A percentile compares a stretch with the other conserved stretches of the same genome.
These are phyloP conservation scores for Asterionellopsis glacialis DNA, from an alignment of 108 stramenopile species.

Conservation along the genomic window DNA sequence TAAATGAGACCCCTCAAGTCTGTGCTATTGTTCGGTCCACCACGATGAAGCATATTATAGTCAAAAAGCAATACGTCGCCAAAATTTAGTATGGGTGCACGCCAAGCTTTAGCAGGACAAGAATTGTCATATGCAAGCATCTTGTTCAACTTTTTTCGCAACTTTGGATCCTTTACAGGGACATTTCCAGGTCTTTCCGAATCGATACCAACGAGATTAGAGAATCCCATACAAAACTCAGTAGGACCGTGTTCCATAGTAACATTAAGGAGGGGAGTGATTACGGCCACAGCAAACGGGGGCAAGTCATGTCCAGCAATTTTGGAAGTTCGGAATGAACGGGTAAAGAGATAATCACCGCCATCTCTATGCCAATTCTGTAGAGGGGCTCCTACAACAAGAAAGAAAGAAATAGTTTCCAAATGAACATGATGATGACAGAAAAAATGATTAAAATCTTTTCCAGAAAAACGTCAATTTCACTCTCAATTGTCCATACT, in stretches of 20 bases:
- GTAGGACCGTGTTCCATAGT: conserved; percentile 25
- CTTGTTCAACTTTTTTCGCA: not conserved
- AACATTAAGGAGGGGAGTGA: conserved; percentile 18
- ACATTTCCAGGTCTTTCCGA: too few relatives aligned
- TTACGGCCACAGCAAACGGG: conserved; percentile 21
- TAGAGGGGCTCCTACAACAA: not conserved
- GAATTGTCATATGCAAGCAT: not conserved
- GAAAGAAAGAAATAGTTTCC: too few relatives aligned
- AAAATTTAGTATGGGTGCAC: conserved; percentile 10
- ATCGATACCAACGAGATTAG: not conserved
- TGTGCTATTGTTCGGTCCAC: conserved; percentile 10
- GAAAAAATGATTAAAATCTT: too few relatives aligned
- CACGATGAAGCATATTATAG: conserved; percentile 21
- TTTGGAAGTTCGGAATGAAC: not conserved
- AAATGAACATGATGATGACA: too few relatives aligned
- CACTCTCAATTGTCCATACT: too few relatives aligned
- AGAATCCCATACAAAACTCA: conserved; percentile 29
- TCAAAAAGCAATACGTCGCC: conserved; percentile 29
- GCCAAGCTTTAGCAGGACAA: conserved; percentile 6
- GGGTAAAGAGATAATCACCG: conserved; percentile 5
- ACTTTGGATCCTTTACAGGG: not conserved
- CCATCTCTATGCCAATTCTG: conserved; percentile 25
- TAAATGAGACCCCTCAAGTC: conserved; percentile 1
- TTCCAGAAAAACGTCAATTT: too few relatives aligned
- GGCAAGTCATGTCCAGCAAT: conserved; percentile 23